Conservation (phyloP, 1,284 basidiomycete genomes). For the Inonotus hispidus region DNA sequence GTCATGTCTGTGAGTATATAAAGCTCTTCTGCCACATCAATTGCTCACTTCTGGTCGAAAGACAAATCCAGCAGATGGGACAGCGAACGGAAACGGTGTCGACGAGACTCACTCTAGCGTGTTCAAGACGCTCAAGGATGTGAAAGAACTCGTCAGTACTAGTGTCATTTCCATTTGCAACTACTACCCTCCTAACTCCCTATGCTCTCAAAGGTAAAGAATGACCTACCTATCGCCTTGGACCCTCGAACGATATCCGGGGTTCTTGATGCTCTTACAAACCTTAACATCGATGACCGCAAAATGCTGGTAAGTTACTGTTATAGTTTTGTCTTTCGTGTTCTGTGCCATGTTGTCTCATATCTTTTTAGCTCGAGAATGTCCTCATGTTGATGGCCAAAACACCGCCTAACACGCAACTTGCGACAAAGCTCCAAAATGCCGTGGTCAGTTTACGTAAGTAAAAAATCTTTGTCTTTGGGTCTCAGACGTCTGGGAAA, state of each 20-base stretch:
- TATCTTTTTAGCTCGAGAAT: conserved; percentile 54
- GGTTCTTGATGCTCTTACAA: conserved; percentile 48
- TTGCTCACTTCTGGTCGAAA: background rate
- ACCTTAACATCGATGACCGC: conserved; percentile 62
- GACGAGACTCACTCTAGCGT: conserved; percentile 5
- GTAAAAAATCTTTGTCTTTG: conserved; percentile 24
- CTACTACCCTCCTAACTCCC: background rate
- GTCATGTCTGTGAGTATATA: conserved; percentile 1
- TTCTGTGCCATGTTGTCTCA: conserved; percentile 25
- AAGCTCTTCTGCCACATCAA: background rate
- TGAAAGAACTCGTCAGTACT: conserved; percentile 11
- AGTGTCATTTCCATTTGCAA: background rate
- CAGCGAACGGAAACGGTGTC: background rate
- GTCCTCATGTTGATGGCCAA: conserved; percentile 56
- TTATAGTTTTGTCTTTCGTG: background rate
- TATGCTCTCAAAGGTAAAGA: conserved; percentile 36
- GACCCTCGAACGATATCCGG: conserved; percentile 43
- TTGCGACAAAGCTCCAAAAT: conserved; percentile 45
- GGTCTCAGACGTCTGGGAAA: background rate
- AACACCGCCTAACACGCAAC: conserved; percentile 42
- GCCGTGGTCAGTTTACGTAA: conserved; percentile 51
- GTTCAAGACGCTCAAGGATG: conserved; percentile 14
- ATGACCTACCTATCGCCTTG: conserved; percentile 32
- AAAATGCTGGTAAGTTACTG: conserved; percentile 39
- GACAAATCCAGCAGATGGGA: background rate